phyloP scores from a whole-genome alignment of 352 stramenopile genomes.

The Pythium insidiosum region DNA sequence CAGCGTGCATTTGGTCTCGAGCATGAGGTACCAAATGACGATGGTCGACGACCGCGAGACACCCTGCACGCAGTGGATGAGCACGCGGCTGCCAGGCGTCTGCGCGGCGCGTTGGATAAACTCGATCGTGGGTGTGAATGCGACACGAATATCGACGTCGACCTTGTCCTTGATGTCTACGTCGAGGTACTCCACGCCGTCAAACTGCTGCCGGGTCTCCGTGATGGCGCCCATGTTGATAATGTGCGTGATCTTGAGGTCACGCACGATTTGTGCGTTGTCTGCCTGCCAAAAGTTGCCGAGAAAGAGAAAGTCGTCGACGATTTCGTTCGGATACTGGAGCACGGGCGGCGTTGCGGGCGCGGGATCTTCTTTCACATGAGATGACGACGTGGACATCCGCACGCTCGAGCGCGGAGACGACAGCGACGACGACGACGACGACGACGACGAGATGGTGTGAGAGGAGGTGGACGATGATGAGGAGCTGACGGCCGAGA shows the following conservation, averaged over 20 bases:
- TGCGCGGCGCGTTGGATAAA: slow-evolving; percentile 45
- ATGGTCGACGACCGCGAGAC: slow-evolving; percentile 72
- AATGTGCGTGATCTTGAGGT: slow-evolving; percentile 61
- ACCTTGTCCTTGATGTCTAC: slow-evolving; percentile 52
- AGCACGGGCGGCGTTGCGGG: slow-evolving; percentile 3
- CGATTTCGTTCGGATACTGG: slow-evolving; percentile 73
- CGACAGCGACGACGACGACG: slow-evolving; percentile 6
- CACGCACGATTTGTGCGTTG: slow-evolving; percentile 34
- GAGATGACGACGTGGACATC: not conserved
- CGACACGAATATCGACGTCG: slow-evolving; percentile 43
- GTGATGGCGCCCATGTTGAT: slow-evolving; percentile 67
- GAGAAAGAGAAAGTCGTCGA: slow-evolving; percentile 60
- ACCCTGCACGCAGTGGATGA: slow-evolving; percentile 80
- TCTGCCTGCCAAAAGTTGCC: slow-evolving; percentile 82
- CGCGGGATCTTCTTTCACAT: not conserved
- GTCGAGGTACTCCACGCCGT: slow-evolving; percentile 53
- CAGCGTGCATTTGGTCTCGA: slow-evolving; percentile 56
- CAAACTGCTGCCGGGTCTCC: slow-evolving; percentile 43
- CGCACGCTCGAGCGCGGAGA: not conserved
- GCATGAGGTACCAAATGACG: slow-evolving; percentile 79
- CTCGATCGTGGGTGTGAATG: slow-evolving; percentile 35
- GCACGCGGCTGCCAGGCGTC: slow-evolving; percentile 28
- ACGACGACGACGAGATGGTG: slow-evolving; percentile 8
- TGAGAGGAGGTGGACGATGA: not conserved
- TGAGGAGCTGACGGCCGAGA: too few species aligned